Percentiles rank a stretch among this genome's conserved stretches.
Conservation (phyloP, 306 rosid genomes). For the cucumber (Cucumis sativus) region DNA sequence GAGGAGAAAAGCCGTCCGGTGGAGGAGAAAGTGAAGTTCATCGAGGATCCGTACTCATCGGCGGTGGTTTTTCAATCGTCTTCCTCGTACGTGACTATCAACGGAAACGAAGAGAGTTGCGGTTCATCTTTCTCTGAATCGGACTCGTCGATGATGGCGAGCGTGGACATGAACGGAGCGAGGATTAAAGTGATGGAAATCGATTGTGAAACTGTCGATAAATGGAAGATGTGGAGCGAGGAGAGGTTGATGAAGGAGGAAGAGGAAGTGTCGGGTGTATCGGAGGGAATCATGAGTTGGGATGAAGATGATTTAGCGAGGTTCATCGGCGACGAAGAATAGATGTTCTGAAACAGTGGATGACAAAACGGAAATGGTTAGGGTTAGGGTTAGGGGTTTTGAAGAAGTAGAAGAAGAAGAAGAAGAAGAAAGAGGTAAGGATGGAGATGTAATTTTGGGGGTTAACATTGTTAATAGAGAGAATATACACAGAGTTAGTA, state of each 20-base stretch:
- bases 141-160: conserved; percentile 61
- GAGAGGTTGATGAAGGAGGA: background rate
- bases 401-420: background rate
- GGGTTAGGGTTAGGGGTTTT: background rate
- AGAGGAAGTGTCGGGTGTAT: background rate
- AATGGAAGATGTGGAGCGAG: conserved; percentile 14
- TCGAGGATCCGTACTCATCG: conserved; percentile 35
- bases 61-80: conserved; percentile 29
- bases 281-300: conserved; percentile 9
- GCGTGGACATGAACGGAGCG: conserved; percentile 26
- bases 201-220: background rate
- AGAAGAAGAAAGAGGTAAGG: background rate
- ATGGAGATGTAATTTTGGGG: background rate
- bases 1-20: background rate
- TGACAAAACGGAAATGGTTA: background rate
- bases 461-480: conserved; percentile 6
- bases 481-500: background rate
- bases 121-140: conserved; percentile 64
- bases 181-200: background rate
- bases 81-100: conserved; percentile 52
- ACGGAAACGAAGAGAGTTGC: conserved; percentile 68
- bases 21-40: conserved; percentile 26
- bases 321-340: conserved; percentile 24
- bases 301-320: conserved; percentile 27
- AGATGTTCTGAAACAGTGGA: background rate